These are phyloP conservation scores for Trichoderma sp. DNA, from an alignment of 2,329 filamentous ascomycete species.

Conservation along the genomic window DNA sequence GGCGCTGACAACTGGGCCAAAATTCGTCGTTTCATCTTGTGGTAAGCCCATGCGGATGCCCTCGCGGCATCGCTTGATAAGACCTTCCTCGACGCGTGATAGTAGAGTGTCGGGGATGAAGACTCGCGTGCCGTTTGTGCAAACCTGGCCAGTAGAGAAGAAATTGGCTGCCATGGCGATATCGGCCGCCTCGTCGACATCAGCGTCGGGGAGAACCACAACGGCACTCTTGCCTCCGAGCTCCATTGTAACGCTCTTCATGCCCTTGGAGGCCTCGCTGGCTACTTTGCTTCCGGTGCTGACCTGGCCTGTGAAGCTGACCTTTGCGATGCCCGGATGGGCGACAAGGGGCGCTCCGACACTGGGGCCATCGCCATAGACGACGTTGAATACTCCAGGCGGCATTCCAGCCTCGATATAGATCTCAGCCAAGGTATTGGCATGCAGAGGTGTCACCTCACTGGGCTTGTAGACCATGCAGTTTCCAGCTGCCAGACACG, in stretches of 20 bases:
- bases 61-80: slow-evolving; percentile 57
- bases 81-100: slow-evolving; percentile 65
- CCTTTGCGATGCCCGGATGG: slow-evolving; percentile 76
- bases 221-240: slow-evolving; percentile 85
- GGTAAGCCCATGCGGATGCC: slow-evolving; percentile 79
- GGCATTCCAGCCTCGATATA: slow-evolving; percentile 80
- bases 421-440: slow-evolving; percentile 72
- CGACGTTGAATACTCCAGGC: slow-evolving; percentile 82
- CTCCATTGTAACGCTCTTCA: slow-evolving; percentile 94
- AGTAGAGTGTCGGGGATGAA: slow-evolving; percentile 74
- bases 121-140: slow-evolving; percentile 88
- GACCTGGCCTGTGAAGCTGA: slow-evolving; percentile 88
- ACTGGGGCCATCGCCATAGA: slow-evolving; percentile 74
- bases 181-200: slow-evolving; percentile 79
- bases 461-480: slow-evolving; percentile 91
- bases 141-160: slow-evolving; percentile 88
- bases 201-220: slow-evolving; percentile 78
- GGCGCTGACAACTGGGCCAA: slow-evolving; percentile 79
- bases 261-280: slow-evolving; percentile 70
- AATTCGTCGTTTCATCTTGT: slow-evolving; percentile 74
- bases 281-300: slow-evolving; percentile 83
- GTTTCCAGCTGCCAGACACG: slow-evolving; percentile 83
- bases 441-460: slow-evolving; percentile 85
- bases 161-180: slow-evolving; percentile 95
- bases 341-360: slow-evolving; percentile 75